These are phyloP conservation scores for Massariosphaeria phaeospora DNA, from an alignment of 495 filamentous ascomycete genomes.

Conservation along the genomic window DNA sequence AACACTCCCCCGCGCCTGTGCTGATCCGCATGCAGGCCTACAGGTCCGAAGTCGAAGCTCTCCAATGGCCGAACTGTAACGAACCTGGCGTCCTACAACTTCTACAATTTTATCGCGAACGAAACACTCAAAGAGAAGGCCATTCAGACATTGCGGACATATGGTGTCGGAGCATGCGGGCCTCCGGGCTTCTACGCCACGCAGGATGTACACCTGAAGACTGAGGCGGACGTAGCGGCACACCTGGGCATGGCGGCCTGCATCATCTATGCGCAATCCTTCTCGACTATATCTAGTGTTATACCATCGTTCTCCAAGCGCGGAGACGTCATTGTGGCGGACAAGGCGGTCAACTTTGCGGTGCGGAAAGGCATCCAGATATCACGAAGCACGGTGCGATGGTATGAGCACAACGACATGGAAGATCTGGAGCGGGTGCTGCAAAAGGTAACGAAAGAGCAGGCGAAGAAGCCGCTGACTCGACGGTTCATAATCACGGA, in stretches of 20 bases:
- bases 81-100: conserved; percentile 91
- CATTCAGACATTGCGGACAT: conserved; percentile 85
- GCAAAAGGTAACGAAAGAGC: conserved; percentile 77
- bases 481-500: conserved; percentile 95
- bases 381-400: conserved; percentile 79
- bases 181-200: conserved; percentile 97
- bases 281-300: conserved; percentile 88
- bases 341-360: conserved; percentile 87
- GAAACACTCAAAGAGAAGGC: conserved; percentile 91
- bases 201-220: conserved; percentile 97
- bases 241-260: conserved; percentile 80
- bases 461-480: conserved; percentile 81
- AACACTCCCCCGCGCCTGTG: background rate
- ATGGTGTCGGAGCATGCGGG: conserved; percentile 93
- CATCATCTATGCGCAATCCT: conserved; percentile 92
- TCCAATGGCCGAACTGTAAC: conserved; percentile 81
- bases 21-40: conserved; percentile 55
- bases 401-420: conserved; percentile 97
- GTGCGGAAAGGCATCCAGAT: conserved; percentile 93
- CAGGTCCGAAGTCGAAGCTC: conserved; percentile 82
- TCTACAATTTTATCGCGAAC: conserved; percentile 92
- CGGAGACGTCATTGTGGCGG: conserved; percentile 97
- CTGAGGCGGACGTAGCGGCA: conserved; percentile 86
- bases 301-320: conserved; percentile 96
- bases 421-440: conserved; percentile 85